These are phyloP conservation scores for Trifolium subterraneum DNA, from an alignment of 306 rosid genomes.

Conservation along the genomic window DNA sequence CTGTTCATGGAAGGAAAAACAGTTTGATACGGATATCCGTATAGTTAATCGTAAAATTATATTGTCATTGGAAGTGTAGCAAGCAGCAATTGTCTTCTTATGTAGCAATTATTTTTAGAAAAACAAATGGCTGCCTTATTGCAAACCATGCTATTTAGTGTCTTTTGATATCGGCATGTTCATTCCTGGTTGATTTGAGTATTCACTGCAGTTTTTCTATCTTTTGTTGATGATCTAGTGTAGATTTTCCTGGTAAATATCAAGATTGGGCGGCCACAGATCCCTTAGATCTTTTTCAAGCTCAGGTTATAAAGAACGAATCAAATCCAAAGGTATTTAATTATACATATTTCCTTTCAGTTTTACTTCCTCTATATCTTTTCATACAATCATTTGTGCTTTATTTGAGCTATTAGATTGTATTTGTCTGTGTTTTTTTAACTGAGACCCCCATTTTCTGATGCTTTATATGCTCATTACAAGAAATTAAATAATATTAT, in stretches of 20 bases:
- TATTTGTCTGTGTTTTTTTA: conserved; percentile 25
- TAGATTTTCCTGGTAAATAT: conserved; percentile 83
- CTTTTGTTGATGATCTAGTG: conserved; percentile 68
- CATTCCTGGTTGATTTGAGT: conserved; percentile 38
- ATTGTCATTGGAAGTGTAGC: conserved; percentile 24
- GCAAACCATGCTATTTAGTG: conserved; percentile 25
- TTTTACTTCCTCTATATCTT: conserved; percentile 22
- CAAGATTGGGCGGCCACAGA: conserved; percentile 86
- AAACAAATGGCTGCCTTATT: conserved; percentile 20
- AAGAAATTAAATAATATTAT: conserved; percentile 20
- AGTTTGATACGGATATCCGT: conserved; percentile 15
- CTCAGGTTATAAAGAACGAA: conserved; percentile 71
- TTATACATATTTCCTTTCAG: conserved; percentile 32
- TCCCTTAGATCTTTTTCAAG: conserved; percentile 89
- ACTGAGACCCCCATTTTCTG: conserved; percentile 3
- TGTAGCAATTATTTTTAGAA: background rate
- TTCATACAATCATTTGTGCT: conserved; percentile 21
- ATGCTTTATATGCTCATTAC: conserved; percentile 21
- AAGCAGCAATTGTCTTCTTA: conserved; percentile 10
- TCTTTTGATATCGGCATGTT: conserved; percentile 24
- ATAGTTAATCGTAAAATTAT: conserved; percentile 14
- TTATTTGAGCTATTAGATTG: conserved; percentile 17
- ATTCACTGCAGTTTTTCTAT: conserved; percentile 42
- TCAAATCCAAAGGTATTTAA: conserved; percentile 86
- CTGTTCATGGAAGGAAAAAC: conserved; percentile 36